phyloP scores from a whole-genome alignment of 257 asterid genomes.

The Cynanchum wilfordii region DNA sequence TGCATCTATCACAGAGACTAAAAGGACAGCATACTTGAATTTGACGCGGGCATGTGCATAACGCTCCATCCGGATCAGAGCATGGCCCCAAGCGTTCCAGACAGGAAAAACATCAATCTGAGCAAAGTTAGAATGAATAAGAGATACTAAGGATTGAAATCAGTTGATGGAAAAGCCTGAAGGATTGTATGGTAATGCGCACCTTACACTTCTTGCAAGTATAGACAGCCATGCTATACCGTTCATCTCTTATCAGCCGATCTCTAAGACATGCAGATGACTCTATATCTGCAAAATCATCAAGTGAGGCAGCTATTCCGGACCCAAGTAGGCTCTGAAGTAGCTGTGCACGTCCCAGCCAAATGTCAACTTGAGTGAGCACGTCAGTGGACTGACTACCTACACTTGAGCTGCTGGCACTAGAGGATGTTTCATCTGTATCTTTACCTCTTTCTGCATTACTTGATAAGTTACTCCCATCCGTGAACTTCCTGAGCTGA shows the following conservation, averaged over 20 bases:
- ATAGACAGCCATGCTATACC: slow-evolving; percentile 97
- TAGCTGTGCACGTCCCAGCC: slow-evolving; percentile 94
- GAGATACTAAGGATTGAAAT: background rate
- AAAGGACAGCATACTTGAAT: slow-evolving; percentile 57
- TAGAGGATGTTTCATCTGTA: slow-evolving; percentile 85
- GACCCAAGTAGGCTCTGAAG: slow-evolving; percentile 96
- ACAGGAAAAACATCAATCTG: slow-evolving; percentile 94
- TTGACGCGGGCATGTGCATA: slow-evolving; percentile 97
- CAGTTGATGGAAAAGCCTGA: background rate
- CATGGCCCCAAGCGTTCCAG: slow-evolving; percentile 98
- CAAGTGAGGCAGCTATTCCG: slow-evolving; percentile 94
- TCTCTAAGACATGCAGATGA: slow-evolving; percentile 87
- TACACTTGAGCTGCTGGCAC: slow-evolving; percentile 87
- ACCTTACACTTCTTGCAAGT: slow-evolving; percentile 99
- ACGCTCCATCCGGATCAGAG: slow-evolving; percentile 89
- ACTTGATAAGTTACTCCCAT: slow-evolving; percentile 64
- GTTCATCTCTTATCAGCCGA: slow-evolving; percentile 80
- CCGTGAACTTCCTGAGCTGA: slow-evolving; percentile 82
- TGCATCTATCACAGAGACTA: slow-evolving; percentile 2
- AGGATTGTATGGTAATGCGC: slow-evolving; percentile 10
- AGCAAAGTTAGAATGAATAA: slow-evolving; percentile 13
- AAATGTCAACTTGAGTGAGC: slow-evolving; percentile 67
- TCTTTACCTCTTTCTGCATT: slow-evolving; percentile 74
- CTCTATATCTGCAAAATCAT: slow-evolving; percentile 89
- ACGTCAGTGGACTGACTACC: slow-evolving; percentile 87